Evolutionary conservation across 257 asterid species (phyloP).

Genomic region (Lavandula angustifolia): DNA sequence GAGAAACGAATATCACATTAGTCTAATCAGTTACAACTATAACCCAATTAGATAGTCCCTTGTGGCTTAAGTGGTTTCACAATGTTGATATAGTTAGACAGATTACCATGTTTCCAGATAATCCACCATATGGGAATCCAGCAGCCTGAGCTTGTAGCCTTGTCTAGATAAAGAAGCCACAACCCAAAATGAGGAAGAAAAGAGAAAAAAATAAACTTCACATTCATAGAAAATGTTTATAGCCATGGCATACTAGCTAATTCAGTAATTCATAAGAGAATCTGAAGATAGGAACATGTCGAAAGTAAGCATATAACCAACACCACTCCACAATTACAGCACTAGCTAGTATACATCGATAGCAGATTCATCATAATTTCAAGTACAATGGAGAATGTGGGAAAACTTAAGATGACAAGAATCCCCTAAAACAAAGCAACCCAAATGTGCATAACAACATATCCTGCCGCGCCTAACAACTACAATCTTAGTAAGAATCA

Average conservation of each 20-base stretch:
- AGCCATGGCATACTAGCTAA: background rate
- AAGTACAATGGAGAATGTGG: no score
- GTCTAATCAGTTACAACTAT: no score
- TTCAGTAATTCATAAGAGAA: background rate
- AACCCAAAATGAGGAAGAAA: background rate
- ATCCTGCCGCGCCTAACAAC: no score
- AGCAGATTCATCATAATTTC: no score
- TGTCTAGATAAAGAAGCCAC: conserved; percentile 49
- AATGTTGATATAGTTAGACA: conserved; percentile 6
- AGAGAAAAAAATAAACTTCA: background rate
- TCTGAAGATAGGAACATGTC: background rate
- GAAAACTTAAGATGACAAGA: conserved; percentile 1
- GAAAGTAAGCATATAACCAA: background rate
- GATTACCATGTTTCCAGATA: conserved; percentile 37
- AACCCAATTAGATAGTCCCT: background rate
- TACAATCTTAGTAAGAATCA: background rate
- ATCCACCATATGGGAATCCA: conserved; percentile 54
- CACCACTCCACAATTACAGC: background rate
- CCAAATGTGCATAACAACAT: no score
- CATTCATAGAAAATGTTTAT: no score
- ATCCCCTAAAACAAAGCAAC: conserved; percentile 8
- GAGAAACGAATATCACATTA: background rate
- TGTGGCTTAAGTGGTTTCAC: conserved; percentile 6
- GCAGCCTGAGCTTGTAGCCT: conserved; percentile 97
- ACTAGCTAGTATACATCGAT: no score